Percentiles rank a stretch among this genome's conserved stretches.
Conservation (phyloP, 805 yeast genomes). For the Yarrowia osloensis region DNA sequence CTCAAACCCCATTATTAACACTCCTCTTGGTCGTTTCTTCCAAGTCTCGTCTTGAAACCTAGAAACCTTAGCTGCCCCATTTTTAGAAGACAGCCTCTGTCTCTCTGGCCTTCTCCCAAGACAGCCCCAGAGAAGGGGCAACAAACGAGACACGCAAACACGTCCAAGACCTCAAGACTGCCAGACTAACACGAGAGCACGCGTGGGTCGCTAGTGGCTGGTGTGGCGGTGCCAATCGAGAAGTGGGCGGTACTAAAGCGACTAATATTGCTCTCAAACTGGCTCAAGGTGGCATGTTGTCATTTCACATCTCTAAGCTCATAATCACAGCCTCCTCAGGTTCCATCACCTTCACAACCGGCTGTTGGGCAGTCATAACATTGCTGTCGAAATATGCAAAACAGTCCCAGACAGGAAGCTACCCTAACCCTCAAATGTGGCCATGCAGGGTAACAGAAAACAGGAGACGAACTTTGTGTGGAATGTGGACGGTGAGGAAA, state of each 20-base stretch:
- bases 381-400: conserved; percentile 16
- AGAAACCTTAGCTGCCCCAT: conserved; percentile 10
- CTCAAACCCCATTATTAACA: no score
- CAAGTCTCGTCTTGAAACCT: background rate
- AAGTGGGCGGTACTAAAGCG: no score
- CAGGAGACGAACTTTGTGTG: conserved; percentile 1
- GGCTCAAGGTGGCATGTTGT: no score
- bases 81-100: background rate
- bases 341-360: background rate
- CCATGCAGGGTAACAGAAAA: background rate
- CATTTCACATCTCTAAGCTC: background rate
- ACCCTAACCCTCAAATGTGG: background rate
- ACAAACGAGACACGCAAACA: conserved; percentile 10
- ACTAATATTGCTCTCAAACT: background rate
- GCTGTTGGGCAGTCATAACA: conserved; percentile 9
- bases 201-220: conserved; percentile 13
- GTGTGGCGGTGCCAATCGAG: conserved; percentile 5
- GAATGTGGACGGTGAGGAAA: background rate
- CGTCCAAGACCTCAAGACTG: background rate
- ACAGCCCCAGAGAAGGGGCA: no score
- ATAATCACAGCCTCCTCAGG: background rate
- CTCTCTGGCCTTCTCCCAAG: background rate
- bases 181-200: background rate
- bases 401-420: background rate
- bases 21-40: no score